Evolutionary conservation across 306 rosid species (phyloP), one percentile per base, ranked within the genome.

Genomic region (Dryas octopetala): DNA sequence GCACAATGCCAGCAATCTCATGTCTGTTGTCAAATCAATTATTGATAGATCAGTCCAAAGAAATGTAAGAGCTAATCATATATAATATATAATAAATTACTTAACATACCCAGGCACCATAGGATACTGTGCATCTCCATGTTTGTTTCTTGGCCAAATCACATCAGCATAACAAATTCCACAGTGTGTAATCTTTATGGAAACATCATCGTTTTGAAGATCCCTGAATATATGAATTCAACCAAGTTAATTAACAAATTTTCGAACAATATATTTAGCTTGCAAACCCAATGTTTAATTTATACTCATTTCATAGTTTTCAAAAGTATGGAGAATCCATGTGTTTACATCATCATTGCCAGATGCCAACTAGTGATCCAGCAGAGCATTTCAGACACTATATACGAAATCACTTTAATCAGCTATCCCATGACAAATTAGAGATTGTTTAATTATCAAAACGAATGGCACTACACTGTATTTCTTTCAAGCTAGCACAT

Each of bases 101-200:
- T 49, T 45, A 26, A 78, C 86, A 4, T 78, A 85, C 96, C 98
- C 98, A 6, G 94, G 96, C 40, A 90, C 95, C 53, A 89, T 26
- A 70, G 97, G 96, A 76, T 93, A 90, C 12, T 58, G 84, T 41
- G 97, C 70, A 80, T 85, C 83, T 7, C 88, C 87, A 2, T 0
- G 43, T 63, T 65, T 60, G 76, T 93, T 89, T 83, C 84, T 87
- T 55, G 95, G 84, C 83, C 83, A 85, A 74, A 38, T 0, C 6
- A 93, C 79, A 67, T 93, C 93, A 17, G 91, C 97, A 80, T 89
- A 93, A 68, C 98, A 93, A 62, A 93, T 16, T 59, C 93, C 93
- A 10, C 91, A 90, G 62, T 93, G 89, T 15, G 95, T 89, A 41
- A 93, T 93, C 67, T 82, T 83, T 52, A 89, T 41, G 15, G 86